These are phyloP conservation scores for Irpex sp. DNA, from an alignment of 1,284 basidiomycete species.

Conservation along the genomic window DNA sequence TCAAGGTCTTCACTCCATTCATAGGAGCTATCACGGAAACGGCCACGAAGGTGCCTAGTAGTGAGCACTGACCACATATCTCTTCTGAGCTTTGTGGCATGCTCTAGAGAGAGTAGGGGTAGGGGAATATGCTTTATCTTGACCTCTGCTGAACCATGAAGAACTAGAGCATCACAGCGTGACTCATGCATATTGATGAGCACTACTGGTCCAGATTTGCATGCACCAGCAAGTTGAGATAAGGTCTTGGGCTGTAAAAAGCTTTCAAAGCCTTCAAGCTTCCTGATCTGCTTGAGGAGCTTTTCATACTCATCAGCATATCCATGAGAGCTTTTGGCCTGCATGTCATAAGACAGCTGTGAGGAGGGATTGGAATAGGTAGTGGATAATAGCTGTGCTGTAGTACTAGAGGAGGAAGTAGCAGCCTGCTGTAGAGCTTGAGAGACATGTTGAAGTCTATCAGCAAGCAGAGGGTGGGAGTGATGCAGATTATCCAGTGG, in stretches of 20 bases:
- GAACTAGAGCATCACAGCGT: background rate
- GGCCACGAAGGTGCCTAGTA: background rate
- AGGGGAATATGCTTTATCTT: background rate
- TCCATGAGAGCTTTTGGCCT: background rate
- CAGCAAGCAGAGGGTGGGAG: background rate
- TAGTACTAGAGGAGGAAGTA: background rate
- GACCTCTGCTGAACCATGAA: background rate
- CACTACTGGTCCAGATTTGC: background rate
- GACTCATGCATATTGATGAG: background rate
- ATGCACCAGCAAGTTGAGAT: background rate
- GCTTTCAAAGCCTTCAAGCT: background rate
- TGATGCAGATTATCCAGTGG: background rate
- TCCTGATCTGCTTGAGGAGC: background rate
- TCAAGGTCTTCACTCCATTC: background rate
- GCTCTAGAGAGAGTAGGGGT: background rate
- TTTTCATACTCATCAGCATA: background rate
- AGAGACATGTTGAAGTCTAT: background rate
- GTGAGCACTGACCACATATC: background rate
- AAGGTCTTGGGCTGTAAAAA: background rate
- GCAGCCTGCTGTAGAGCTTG: background rate
- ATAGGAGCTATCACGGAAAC: background rate
- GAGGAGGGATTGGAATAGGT: background rate
- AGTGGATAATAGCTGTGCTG: background rate
- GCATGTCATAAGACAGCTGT: background rate
- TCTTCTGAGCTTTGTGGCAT: background rate